Conservation (phyloP, 2,329 filamentous ascomycete species). For the Ophiostoma australiae region DNA sequence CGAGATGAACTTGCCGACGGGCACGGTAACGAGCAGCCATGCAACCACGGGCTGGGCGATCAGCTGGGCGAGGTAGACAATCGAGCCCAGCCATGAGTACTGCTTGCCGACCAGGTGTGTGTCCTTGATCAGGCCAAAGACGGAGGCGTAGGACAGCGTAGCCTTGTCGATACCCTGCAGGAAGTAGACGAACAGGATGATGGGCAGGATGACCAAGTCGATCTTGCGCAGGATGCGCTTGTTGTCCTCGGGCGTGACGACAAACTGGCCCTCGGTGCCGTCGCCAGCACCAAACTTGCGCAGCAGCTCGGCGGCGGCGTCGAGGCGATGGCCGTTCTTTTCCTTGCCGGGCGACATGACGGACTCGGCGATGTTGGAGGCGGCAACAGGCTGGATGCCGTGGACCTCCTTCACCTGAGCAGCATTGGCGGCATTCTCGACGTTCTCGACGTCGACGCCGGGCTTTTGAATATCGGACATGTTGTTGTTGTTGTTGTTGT, state of each 20-base stretch:
- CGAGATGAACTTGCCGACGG: conserved; percentile 31
- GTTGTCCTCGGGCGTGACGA: conserved; percentile 50
- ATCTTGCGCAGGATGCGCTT: conserved; percentile 47
- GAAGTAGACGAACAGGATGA: conserved; percentile 33
- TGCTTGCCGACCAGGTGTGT: conserved; percentile 26
- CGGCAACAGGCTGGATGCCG: conserved; percentile 23
- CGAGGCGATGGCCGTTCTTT: conserved; percentile 18
- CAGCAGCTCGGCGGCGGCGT: conserved; percentile 28
- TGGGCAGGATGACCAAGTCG: conserved; percentile 47
- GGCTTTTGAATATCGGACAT: conserved; percentile 23
- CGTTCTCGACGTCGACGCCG: conserved; percentile 23
- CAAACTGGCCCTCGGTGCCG: conserved; percentile 31
- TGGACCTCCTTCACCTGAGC: background rate
- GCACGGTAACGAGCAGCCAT: conserved; percentile 30
- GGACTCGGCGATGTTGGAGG: background rate
- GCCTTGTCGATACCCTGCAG: conserved; percentile 30
- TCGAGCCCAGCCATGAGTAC: conserved; percentile 33
- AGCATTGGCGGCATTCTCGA: conserved; percentile 10
- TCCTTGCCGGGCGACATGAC: background rate
- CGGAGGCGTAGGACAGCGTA: conserved; percentile 29
- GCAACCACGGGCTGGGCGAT: conserved; percentile 30
- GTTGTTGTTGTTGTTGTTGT: background rate
- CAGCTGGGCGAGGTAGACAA: conserved; percentile 38
- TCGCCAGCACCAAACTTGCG: conserved; percentile 23
- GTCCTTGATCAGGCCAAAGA: conserved; percentile 28